phyloP scores from a whole-genome alignment of 768 basidiomycete species.

The Pulveroboletus sp. region DNA sequence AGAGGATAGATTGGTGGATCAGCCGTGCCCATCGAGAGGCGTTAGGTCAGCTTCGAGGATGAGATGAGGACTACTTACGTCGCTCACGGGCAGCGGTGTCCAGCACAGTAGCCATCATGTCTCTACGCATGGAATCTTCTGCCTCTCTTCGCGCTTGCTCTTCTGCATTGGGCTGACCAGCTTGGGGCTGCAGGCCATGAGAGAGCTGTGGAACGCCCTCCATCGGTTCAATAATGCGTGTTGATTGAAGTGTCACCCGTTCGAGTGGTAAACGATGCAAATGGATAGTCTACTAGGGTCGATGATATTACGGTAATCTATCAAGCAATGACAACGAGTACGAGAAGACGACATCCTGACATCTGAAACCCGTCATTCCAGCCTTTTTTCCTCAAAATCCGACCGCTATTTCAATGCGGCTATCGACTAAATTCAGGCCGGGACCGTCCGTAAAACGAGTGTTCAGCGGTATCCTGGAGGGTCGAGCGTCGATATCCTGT shows the following conservation, averaged over 20 bases:
- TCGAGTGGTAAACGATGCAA: neutral
- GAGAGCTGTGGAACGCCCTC: conserved; percentile 24
- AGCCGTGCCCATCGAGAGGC: neutral
- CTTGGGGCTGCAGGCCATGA: conserved; percentile 26
- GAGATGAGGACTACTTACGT: conserved; percentile 39
- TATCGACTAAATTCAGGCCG: conserved; percentile 3
- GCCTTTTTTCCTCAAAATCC: conserved; percentile 4
- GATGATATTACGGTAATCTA: conserved; percentile 2
- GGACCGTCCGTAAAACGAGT: conserved; percentile 2
- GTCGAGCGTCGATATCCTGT: neutral
- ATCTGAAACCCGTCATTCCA: conserved; percentile 3
- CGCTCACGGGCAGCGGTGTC: conserved; percentile 78
- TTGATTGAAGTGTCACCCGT: neutral
- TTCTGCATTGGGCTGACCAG: conserved; percentile 47
- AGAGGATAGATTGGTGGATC: neutral
- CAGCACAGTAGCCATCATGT: conserved; percentile 73
- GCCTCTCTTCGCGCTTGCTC: conserved; percentile 53
- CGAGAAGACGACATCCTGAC: neutral
- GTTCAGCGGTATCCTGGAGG: conserved; percentile 2
- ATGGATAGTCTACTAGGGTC: neutral
- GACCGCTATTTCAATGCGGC: conserved; percentile 1
- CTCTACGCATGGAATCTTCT: conserved; percentile 73
- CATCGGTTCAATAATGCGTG: conserved; percentile 12
- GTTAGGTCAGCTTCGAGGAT: neutral
- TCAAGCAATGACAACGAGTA: neutral